Evolutionary conservation across 805 yeast species (phyloP).

Genomic region (Ogataea nakhonphanomensis): DNA sequence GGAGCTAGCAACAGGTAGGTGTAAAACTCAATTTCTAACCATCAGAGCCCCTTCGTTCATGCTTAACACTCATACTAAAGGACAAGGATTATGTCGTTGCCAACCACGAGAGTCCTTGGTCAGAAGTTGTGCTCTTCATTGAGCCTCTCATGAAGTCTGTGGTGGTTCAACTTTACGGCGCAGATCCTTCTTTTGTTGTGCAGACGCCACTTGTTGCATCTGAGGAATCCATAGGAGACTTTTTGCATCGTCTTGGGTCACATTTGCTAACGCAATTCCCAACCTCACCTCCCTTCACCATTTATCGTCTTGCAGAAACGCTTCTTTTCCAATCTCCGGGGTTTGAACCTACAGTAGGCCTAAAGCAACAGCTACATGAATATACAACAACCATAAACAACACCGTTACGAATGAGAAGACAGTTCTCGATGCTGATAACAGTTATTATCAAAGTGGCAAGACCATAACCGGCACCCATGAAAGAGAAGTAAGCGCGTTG

Average conservation of each 20-base stretch:
- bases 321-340: conserved; percentile 19
- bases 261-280: conserved; percentile 17
- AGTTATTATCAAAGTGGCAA: conserved; percentile 14
- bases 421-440: conserved; percentile 12
- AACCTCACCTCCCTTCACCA: conserved; percentile 32
- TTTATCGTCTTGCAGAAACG: conserved; percentile 18
- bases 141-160: conserved; percentile 9
- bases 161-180: conserved; percentile 15
- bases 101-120: conserved; percentile 19
- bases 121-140: conserved; percentile 11
- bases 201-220: conserved; percentile 13
- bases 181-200: conserved; percentile 14
- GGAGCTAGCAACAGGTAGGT: conserved; percentile 6
- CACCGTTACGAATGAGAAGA: conserved; percentile 18
- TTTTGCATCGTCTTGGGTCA: conserved; percentile 11
- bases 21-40: background rate
- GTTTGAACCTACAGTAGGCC: conserved; percentile 1
- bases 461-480: background rate
- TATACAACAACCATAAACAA: conserved; percentile 18
- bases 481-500: conserved; percentile 21
- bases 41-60: conserved; percentile 9
- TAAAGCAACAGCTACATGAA: conserved; percentile 1
- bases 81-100: conserved; percentile 19
- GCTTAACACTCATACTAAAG: conserved; percentile 13
- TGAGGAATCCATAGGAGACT: conserved; percentile 15